Conservation (phyloP, 345 rosid genomes). For the Erucastrum elatum region DNA sequence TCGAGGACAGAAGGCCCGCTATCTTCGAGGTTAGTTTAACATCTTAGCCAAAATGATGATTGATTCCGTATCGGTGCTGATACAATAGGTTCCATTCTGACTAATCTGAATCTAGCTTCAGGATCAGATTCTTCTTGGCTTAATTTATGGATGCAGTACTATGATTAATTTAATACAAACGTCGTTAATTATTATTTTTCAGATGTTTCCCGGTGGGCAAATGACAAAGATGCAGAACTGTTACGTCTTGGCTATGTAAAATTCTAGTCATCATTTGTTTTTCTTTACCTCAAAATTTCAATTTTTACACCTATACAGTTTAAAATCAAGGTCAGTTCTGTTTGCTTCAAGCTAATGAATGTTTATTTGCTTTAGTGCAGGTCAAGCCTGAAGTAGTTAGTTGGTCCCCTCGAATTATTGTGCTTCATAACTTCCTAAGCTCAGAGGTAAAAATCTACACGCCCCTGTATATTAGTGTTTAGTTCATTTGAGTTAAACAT, state of each 20-base stretch:
- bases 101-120: constrained; percentile 12
- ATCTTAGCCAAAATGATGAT: background rate
- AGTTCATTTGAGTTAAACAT: background rate
- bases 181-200: constrained; percentile 31
- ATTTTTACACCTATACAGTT: background rate
- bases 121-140: constrained; percentile 7
- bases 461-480: too few species aligned
- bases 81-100: background rate
- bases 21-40: constrained; percentile 58
- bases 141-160: background rate
- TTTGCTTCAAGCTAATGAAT: constrained; percentile 23
- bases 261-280: constrained; percentile 31
- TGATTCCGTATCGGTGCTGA: background rate
- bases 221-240: constrained; percentile 77
- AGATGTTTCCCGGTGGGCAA: constrained; percentile 65
- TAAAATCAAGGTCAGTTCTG: background rate
- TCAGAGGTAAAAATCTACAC: constrained; percentile 56
- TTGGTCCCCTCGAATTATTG: constrained; percentile 89
- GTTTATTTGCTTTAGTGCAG: constrained; percentile 48
- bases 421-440: constrained; percentile 85
- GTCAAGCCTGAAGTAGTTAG: constrained; percentile 91
- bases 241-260: constrained; percentile 84
- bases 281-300: background rate
- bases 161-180: background rate
- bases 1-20: constrained; percentile 46